Base-by-base conservation (phyloP, 2,329 filamentous ascomycete species). In the Colletotrichum scovillei region DNA sequence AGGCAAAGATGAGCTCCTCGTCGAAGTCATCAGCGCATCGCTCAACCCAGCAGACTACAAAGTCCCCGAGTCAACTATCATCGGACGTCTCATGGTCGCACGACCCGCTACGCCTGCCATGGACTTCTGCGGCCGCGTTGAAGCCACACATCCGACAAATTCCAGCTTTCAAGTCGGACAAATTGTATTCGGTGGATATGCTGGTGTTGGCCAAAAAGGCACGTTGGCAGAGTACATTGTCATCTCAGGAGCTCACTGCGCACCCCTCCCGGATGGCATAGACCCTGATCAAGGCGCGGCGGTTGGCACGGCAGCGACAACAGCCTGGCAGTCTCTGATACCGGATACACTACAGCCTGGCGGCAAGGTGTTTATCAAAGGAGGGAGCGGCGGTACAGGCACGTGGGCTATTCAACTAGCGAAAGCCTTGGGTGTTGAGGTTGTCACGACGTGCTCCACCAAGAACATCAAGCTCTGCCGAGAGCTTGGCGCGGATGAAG, bases 41-140 rank as follows among this genome's bases (percentile, higher is more conserved):
- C 78, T 87, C 46, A 89, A 89, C 76, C 87, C 86, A 0, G 83
- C 84, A 67, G 87, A 89, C 78, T 84, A 84, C 82, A 88, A 88
- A 73, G 55, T 87, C 5, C 5, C 80, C 14, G 84, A 85, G 46
- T 65, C 84, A 0, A 81, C 81, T 7, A 1, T 86, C 26, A 74
- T 83, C 32, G 79, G 84, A 4, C 81, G 81, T n/a, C 38, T 67
- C 24, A 57, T 74, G 56, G n/a, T 64, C 30, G 46, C 49, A 2
- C 32, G 32, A n/a, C 87, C 88, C 16, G 83, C 83, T 5, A 86
- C 82, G 1, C 85, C 86, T 0, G 84, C 85, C 19, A 82, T 86
- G 75, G 89, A 91, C 76, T 87, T 88, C 73, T 82, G 83, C 74
- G 89, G 89, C 22, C 82, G 78, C 16, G 84, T 91, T 3, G 82